Conservation (phyloP, 352 stramenopile species). For the Saprolegnia parasitica region DNA sequence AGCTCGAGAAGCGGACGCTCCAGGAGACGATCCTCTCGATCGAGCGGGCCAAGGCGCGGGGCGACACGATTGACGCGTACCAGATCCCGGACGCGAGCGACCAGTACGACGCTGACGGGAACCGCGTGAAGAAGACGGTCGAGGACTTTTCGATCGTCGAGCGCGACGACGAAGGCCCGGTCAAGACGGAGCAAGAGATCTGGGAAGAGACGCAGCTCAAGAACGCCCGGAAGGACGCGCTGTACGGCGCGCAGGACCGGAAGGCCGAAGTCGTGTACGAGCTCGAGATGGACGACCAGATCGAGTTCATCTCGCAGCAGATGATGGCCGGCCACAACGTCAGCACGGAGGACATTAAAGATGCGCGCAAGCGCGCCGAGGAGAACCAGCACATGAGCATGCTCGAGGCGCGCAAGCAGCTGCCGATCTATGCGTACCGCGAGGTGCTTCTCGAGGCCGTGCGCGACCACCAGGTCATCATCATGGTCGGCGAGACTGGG, state of each 20-base stretch:
- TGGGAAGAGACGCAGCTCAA: constrained; percentile 97
- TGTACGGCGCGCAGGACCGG: constrained; percentile 64
- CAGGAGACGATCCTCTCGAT: constrained; percentile 87
- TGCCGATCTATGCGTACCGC: constrained; percentile 97
- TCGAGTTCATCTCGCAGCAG: constrained; percentile 97
- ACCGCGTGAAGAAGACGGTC: constrained; percentile 83
- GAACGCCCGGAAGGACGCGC: constrained; percentile 55
- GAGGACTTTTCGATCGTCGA: constrained; percentile 82
- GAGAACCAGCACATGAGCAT: constrained; percentile 91
- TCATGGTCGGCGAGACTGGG: constrained; percentile 90
- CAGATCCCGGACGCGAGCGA: constrained; percentile 96
- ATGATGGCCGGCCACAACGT: constrained; percentile 82
- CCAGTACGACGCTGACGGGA: constrained; percentile 85
- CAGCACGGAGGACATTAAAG: constrained; percentile 71
- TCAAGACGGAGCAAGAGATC: constrained; percentile 97
- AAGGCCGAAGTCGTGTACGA: constrained; percentile 89
- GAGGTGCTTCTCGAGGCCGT: constrained; percentile 95
- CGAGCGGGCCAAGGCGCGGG: constrained; percentile 64
- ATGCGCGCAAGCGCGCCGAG: constrained; percentile 66
- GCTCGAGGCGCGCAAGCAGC: constrained; percentile 90
- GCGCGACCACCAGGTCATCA: constrained; percentile 54
- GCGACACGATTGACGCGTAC: constrained; percentile 80
- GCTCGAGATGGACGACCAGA: constrained; percentile 97
- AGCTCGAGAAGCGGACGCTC: constrained; percentile 82
- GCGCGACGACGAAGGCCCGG: constrained; percentile 81